Evolutionary conservation across 257 asterid genomes (phyloP).

Genomic region (Capsicum rhomboideum): DNA sequence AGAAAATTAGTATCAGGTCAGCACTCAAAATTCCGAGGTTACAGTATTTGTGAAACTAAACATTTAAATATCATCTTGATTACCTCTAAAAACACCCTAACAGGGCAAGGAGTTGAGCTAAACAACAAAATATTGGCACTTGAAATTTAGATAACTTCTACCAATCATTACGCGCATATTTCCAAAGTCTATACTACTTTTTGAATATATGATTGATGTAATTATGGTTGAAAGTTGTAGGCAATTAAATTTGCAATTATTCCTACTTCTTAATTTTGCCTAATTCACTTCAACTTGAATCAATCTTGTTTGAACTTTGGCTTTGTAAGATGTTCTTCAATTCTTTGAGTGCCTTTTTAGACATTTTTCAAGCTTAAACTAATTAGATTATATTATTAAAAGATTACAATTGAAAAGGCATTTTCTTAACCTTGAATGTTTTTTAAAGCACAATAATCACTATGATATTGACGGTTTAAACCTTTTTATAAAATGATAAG

Average conservation of each 20-base stretch:
- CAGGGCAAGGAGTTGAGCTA: neutral
- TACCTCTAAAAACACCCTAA: neutral
- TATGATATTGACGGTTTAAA: neutral
- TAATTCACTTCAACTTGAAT: neutral
- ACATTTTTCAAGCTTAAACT: neutral
- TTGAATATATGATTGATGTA: neutral
- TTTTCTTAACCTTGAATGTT: neutral
- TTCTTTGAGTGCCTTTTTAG: neutral
- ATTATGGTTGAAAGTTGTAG: neutral
- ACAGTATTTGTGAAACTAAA: neutral
- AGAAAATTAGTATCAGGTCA: neutral
- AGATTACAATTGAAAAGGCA: neutral
- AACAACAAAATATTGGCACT: neutral
- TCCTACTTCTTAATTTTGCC: neutral
- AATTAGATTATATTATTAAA: neutral
- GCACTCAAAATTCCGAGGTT: neutral
- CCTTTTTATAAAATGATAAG: neutral
- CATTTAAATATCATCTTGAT: neutral
- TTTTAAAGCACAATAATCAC: neutral
- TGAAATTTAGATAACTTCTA: neutral
- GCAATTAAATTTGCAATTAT: neutral
- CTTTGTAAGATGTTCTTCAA: neutral
- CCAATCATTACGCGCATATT: neutral
- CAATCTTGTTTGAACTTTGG: neutral
- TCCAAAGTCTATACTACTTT: neutral